Evolutionary conservation across 2,329 filamentous ascomycete species (phyloP), one percentile per base, ranked within the genome.

Genomic region (Aspergillus ochraceus): DNA sequence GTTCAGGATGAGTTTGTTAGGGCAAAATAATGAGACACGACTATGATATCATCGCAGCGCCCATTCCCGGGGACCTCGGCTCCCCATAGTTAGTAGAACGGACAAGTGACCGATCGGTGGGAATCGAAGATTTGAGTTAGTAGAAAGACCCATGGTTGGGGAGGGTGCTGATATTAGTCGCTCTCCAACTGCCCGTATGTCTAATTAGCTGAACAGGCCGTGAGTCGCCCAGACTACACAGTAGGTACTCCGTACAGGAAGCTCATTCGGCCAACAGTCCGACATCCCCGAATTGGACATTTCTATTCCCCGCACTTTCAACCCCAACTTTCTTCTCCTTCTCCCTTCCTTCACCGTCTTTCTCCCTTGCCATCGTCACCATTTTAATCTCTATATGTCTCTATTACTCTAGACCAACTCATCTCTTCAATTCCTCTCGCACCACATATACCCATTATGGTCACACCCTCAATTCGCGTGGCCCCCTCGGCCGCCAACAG

Each of bases 181-280:
- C 8, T 29, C 26, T 9, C 26, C 24, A 26, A 4, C 6, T 26
- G 24, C 24, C 6, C 24, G 24, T 26, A 26, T 6, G 26, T 26
- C 8, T 26, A 29, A 29, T 29, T 29, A 29, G 26, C 26, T 29
- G 26, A 9, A 29, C 26, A 97, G 97, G 62, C 97, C 88, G 60
- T 93, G 86, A 83, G 97, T 97, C 76, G 97, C 97, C 73, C 12
- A 42, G 24, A 24, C 24, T 24, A 24, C 24, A 24, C 24, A 24
- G 24, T 24, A 24, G 24, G 24, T 42, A 42, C 39, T 5, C 8
- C 5, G 39, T 42, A 42, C 4, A 42, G 6, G 22, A 36, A 30
- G 10, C 29, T 55, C 59, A 60, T 64, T 61, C 67, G 64, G 67
- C 57, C 70, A 55, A 60, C 53, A 29, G 39, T 51, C 50, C 59